phyloP scores from a whole-genome alignment of 73 alveolate species.

The Paramecium sonneborni region DNA sequence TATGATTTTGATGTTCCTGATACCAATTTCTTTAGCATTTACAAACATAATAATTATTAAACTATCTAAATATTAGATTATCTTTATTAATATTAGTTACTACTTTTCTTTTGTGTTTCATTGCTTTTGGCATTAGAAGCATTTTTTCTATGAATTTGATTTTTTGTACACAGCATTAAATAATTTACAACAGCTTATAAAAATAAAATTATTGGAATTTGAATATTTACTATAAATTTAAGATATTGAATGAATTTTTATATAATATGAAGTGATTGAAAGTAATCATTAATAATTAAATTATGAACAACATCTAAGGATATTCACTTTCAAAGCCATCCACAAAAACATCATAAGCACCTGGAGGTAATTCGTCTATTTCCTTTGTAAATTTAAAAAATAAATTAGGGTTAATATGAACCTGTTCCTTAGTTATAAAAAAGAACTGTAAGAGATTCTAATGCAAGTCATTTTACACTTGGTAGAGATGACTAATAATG shows the following conservation, averaged over 20 bases:
- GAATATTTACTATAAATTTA: not conserved
- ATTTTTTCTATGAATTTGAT: not conserved
- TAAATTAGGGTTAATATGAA: not conserved
- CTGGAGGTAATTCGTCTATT: constrained; percentile 51
- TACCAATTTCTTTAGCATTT: not conserved
- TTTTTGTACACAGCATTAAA: not conserved
- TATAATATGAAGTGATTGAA: not conserved
- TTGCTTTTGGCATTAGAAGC: not conserved
- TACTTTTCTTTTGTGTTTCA: not conserved
- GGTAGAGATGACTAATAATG: constrained; percentile 17
- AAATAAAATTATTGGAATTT: not conserved
- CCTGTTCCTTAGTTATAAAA: not conserved
- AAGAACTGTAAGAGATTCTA: constrained; percentile 47
- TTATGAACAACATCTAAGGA: constrained; percentile 49
- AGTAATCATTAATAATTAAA: not conserved
- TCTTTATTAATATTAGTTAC: not conserved
- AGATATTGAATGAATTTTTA: not conserved
- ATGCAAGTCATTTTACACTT: constrained; percentile 33
- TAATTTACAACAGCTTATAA: not conserved
- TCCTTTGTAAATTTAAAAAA: not conserved
- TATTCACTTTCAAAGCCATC: constrained; percentile 41
- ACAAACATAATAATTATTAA: not conserved
- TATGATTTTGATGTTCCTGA: not conserved
- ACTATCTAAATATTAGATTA: not conserved
- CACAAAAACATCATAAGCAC: constrained; percentile 47